These are phyloP conservation scores for Pseudogymnoascus pannorum DNA, from an alignment of 2,329 filamentous ascomycete genomes.

Conservation along the genomic window DNA sequence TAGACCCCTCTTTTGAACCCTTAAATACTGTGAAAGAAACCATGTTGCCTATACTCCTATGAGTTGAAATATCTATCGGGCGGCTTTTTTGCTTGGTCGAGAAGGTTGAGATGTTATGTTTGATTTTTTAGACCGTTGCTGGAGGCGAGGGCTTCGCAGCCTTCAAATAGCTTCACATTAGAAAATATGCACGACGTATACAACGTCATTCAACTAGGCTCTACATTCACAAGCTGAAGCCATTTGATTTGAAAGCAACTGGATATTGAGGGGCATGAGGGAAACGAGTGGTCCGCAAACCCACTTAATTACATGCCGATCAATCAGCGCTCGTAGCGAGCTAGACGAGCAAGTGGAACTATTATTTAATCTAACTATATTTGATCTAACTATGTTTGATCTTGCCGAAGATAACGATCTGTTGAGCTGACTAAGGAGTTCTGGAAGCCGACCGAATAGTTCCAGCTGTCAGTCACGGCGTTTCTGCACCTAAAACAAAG, in stretches of 20 bases:
- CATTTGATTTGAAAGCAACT: background rate
- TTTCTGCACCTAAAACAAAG: too few species aligned
- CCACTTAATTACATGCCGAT: background rate
- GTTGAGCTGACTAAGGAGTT: background rate
- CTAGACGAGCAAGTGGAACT: background rate
- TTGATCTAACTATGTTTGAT: background rate
- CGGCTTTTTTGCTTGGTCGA: background rate
- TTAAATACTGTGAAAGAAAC: slow-evolving; percentile 54
- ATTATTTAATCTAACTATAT: background rate
- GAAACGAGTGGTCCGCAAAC: background rate
- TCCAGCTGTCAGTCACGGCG: background rate
- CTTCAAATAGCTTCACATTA: background rate
- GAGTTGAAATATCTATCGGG: background rate
- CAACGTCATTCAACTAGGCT: background rate
- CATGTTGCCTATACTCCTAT: slow-evolving; percentile 3
- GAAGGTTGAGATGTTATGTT: background rate
- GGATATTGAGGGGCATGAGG: background rate
- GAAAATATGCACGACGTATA: background rate
- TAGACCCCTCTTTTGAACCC: slow-evolving; percentile 49
- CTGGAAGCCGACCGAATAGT: background rate
- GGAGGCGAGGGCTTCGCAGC: background rate
- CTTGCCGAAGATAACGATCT: background rate
- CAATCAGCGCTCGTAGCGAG: background rate
- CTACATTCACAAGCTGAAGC: background rate
- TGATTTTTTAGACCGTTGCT: background rate